Percentiles rank a stretch among this genome's conserved stretches.
Conservation (phyloP, 306 rosid species). For the Cicer judaicum region DNA sequence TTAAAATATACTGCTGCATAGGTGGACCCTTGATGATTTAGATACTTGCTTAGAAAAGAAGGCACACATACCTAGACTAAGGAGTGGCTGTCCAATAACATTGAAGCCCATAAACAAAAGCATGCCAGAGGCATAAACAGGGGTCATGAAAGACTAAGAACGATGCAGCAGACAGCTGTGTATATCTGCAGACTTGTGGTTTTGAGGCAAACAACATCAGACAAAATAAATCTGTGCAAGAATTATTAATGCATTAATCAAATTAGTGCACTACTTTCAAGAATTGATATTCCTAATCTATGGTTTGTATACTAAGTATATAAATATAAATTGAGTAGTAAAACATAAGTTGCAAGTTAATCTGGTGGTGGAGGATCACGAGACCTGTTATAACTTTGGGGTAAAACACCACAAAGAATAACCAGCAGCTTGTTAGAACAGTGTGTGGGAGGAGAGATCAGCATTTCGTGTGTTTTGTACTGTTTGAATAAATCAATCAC, state of each 20-base stretch:
- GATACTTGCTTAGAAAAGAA: conserved; percentile 73
- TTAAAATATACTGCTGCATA: conserved; percentile 33
- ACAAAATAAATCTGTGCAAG: conserved; percentile 6
- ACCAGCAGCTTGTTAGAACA: conserved; percentile 20
- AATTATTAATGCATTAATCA: conserved; percentile 14
- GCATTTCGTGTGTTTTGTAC: neutral
- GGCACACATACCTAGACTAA: conserved; percentile 70
- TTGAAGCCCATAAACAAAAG: conserved; percentile 57
- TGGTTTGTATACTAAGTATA: conserved; percentile 1
- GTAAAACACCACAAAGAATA: conserved; percentile 29
- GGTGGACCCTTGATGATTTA: conserved; percentile 73
- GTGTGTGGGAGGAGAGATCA: conserved; percentile 14
- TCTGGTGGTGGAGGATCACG: conserved; percentile 20
- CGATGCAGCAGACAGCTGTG: conserved; percentile 18
- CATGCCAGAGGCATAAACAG: conserved; percentile 31
- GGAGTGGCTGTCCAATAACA: conserved; percentile 72
- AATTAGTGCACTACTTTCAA: conserved; percentile 15
- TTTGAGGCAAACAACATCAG: conserved; percentile 12
- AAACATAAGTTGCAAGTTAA: conserved; percentile 17
- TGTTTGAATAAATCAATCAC: conserved; percentile 8
- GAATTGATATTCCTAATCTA: conserved; percentile 1
- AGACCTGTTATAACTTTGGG: conserved; percentile 2
- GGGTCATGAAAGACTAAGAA: conserved; percentile 25
- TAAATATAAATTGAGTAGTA: conserved; percentile 20
- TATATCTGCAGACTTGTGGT: conserved; percentile 25